Conservation (phyloP, 805 yeast species). For the Scheffersomyces ergatensis region DNA sequence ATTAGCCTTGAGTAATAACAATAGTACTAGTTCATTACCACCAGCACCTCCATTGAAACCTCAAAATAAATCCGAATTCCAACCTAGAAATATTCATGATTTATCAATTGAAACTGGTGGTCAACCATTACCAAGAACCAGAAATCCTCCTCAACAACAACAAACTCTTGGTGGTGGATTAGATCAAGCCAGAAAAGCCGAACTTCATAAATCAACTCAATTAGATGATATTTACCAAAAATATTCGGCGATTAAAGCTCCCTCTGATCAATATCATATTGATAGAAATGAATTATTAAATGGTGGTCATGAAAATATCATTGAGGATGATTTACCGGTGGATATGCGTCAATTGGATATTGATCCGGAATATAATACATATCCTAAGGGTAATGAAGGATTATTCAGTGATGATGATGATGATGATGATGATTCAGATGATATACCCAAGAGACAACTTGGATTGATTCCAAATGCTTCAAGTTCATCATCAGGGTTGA, state of each 20-base stretch:
- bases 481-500: conserved; percentile 4
- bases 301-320: conserved; percentile 32
- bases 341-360: conserved; percentile 26
- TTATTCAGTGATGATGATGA: conserved; percentile 33
- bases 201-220: conserved; percentile 38
- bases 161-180: background rate
- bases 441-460: conserved; percentile 16
- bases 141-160: background rate
- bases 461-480: conserved; percentile 10
- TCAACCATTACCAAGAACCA: background rate
- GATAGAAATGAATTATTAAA: conserved; percentile 35
- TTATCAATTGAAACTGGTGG: conserved; percentile 9
- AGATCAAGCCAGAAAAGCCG: conserved; percentile 8
- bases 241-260: conserved; percentile 36
- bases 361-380: conserved; percentile 20
- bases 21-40: background rate
- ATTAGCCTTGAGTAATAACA: background rate
- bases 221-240: conserved; percentile 43
- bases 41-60: background rate
- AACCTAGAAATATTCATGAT: conserved; percentile 10
- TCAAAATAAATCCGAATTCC: conserved; percentile 1
- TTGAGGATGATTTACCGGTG: conserved; percentile 33
- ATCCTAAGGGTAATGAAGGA: conserved; percentile 37
- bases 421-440: conserved; percentile 19
- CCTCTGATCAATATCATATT: conserved; percentile 36